Conservation (phyloP, 129 eudicot genomes). For the Erigeron canadensis region DNA sequence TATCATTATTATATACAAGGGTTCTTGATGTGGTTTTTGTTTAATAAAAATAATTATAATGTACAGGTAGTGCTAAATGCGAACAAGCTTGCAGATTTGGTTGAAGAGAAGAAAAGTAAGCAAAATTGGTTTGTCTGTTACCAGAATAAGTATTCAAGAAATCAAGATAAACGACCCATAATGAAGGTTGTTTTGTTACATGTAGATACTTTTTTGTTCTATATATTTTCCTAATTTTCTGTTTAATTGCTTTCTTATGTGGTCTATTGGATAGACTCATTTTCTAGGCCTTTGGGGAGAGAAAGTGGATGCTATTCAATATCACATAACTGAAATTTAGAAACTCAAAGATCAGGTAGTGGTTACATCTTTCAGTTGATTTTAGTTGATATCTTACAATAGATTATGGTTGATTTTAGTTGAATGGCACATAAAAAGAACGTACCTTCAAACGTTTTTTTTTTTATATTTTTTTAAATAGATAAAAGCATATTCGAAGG, state of each 20-base stretch:
- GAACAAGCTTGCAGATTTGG: conserved; percentile 88
- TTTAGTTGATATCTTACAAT: background rate
- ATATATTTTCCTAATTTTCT: background rate
- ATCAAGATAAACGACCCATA: conserved; percentile 63
- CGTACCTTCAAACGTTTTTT: background rate
- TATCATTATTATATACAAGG: background rate
- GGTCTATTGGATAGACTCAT: conserved; percentile 56
- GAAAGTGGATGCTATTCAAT: conserved; percentile 84
- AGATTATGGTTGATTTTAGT: background rate
- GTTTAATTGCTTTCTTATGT: conserved; percentile 2
- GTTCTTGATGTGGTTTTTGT: background rate
- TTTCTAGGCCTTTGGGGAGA: conserved; percentile 90
- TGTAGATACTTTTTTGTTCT: background rate
- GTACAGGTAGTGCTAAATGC: conserved; percentile 87
- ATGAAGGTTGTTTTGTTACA: conserved; percentile 38
- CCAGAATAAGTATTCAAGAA: conserved; percentile 69
- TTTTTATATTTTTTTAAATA: no score
- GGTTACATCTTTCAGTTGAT: background rate
- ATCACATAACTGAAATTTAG: conserved; percentile 65
- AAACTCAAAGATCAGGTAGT: conserved; percentile 67
- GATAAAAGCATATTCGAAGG: no score
- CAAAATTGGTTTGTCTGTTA: conserved; percentile 94
- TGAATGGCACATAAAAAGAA: background rate
- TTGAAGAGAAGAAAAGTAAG: conserved; percentile 78
- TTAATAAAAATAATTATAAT: conserved; percentile 9